Evolutionary conservation across 768 basidiomycete genomes (phyloP), one percentile per base, ranked within the genome.

Genomic region (Dacryopinax primogenitus): DNA sequence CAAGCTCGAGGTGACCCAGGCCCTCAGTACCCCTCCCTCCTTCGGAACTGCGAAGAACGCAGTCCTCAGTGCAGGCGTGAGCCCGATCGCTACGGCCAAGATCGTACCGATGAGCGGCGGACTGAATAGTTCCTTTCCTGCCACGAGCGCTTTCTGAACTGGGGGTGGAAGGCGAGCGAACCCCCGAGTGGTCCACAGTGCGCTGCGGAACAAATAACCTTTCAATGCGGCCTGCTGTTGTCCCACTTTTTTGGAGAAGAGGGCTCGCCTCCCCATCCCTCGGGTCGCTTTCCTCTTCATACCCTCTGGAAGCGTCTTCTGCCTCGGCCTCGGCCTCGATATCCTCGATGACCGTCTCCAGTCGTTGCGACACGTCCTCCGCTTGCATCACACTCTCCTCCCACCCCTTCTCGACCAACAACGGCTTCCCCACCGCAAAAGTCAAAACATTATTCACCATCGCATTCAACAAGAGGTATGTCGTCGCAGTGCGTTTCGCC

Each of bases 1-100:
- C 37, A 64, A n/a, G 30, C 63, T 64, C 36, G 33, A n/a, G 11
- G 63, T 64, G 16, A 64, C 21, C 63, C 63, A 64, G 18, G 63
- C 37, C 30, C 33, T 37, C 36, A 64, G 37, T 18, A 41, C 28
- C 15, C 63, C 63, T 16, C 63, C 63, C 36, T 64, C 36, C 63
- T 64, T 7, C 11, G 44, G 44, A 3, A 6, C 2, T 9, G 28
- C 26, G 36, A 64, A 64, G 63, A 64, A 64, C 28, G 44, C 37
- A 9, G 30, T 64, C 37, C 44, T 37, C 18, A 64, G 23, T 18
- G 33, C 21, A 4, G 63, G 63, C 28, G 33, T 34, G 12, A 34
- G 33, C 21, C 30, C 63, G 28, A 64, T 64, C 7, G 44, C 34
- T 18, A 44, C 44, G 16, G 63, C 63, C 4, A 64, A 18, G 4